phyloP scores from a whole-genome alignment of 768 basidiomycete genomes.

The Boletus pseudo-olivaceus region DNA sequence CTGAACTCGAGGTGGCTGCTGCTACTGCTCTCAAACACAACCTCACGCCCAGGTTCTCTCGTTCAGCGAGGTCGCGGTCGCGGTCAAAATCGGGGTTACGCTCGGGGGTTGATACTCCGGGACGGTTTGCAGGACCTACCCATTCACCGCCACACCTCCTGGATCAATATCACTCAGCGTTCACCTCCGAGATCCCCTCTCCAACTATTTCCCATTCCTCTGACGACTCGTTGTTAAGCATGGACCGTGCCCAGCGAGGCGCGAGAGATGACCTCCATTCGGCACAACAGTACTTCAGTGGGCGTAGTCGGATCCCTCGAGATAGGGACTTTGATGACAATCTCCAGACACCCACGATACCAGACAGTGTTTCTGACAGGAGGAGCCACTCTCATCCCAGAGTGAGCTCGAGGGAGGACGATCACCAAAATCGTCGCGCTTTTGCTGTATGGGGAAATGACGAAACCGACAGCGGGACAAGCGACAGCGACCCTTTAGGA shows the following conservation, averaged over 20 bases:
- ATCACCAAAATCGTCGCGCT: slow-evolving; percentile 42
- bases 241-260: slow-evolving; percentile 42
- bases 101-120: slow-evolving; percentile 64
- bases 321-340: slow-evolving; percentile 59
- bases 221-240: slow-evolving; percentile 31
- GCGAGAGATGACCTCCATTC: slow-evolving; percentile 52
- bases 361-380: slow-evolving; percentile 25
- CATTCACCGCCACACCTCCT: slow-evolving; percentile 43
- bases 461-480: slow-evolving; percentile 82
- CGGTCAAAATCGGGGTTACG: slow-evolving; percentile 36
- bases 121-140: slow-evolving; percentile 50
- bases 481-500: slow-evolving; percentile 55
- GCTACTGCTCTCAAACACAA: slow-evolving; percentile 32
- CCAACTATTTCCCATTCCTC: slow-evolving; percentile 42
- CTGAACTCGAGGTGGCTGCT: slow-evolving; percentile 31
- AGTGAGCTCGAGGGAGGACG: slow-evolving; percentile 17
- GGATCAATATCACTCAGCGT: slow-evolving; percentile 24
- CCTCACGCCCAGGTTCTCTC: slow-evolving; percentile 28
- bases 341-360: slow-evolving; percentile 60
- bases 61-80: slow-evolving; percentile 31
- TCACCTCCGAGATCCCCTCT: slow-evolving; percentile 30
- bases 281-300: slow-evolving; percentile 34
- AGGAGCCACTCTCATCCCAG: slow-evolving; percentile 11
- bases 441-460: slow-evolving; percentile 89
- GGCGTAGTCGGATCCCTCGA: slow-evolving; percentile 56